Evolutionary conservation across 768 basidiomycete genomes (phyloP), one percentile per base, ranked within the genome.

Genomic region (Podaxis mareebaensis): DNA sequence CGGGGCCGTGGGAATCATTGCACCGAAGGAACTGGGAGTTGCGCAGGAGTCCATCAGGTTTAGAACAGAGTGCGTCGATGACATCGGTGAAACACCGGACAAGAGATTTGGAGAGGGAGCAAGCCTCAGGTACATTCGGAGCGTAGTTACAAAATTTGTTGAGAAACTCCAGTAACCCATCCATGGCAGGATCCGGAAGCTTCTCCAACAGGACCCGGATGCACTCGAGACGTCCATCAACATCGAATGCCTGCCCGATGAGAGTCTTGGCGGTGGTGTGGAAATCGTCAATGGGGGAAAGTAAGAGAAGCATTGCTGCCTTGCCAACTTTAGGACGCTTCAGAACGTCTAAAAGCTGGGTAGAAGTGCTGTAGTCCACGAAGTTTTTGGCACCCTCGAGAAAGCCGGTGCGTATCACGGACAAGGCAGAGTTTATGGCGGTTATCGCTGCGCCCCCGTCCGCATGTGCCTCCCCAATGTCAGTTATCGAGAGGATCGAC

Each of bases 71-170:
- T 4, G 89, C 89, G 40, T 98, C 95, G 61, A 98, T 84, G 62
- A 97, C 85, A 70, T 99, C 97, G 12, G 93, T 93, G 68, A 98
- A 83, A 74, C 95, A 96, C 3, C 90, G 88, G 17, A 97, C 97
- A 24, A 98, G 84, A 20, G 92, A 89, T 68, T 92, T 92, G 4
- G 97, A 93, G n/a, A 95, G 71, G 54, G 83, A 88, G 71, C 93
- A 94, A 0, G 95, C 96, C 71, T 99, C 97, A 0, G 92, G 89
- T 4, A 93, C 82, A 12, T 71, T 67, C 11, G 78, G 73, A 0
- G 92, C 90, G 66, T 87, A 84, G 15, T 77, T 75, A 56, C 80
- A 79, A 76, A 95, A 98, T 1, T 75, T 82, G 26, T 78, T 74
- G 10, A 99, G 81, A 69, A 88, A 89, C n/a, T 78, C 77, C 55